Evolutionary conservation across 139 green algal genomes (phyloP), one percentile per base, ranked within the genome.

Genomic region (Tetraselmis striata): DNA sequence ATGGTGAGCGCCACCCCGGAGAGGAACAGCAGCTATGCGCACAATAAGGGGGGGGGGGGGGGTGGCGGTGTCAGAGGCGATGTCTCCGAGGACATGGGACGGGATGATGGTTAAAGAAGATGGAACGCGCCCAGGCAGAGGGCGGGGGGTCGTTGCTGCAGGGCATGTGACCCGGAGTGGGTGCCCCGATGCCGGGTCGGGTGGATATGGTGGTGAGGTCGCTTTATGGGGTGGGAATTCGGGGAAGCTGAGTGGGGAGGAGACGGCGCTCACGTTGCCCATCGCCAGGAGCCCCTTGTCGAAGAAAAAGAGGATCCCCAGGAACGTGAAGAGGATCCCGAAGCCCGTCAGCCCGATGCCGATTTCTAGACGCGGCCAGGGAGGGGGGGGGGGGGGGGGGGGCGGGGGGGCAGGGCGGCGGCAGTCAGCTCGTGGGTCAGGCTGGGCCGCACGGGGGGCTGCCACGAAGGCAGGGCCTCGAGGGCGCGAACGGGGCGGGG

Each of bases 321-420:
- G 87, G 24, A 98, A 86, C 1, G 91, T 92, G 87, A 99, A 99
- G 0, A 98, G 80, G 23, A 97, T 85, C 24, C 96, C 96, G 86
- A 98, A 96, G 27, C 85, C 93, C 5, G 95, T 99, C 1, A 99
- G 86, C 28, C 95, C 96, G 59, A 99, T 92, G 22, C 96, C 96
- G 58, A 99, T 98, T 84, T 99, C 96, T 99, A 93, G n/a, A n/a
- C n/a, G n/a, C n/a, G n/a, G n/a, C n/a, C n/a, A n/a, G 87, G 28
- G 2, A 27, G 32, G 11, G 5, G 25, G 25, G 25, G 5, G 2
- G 11, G 1, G 1, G 25, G 29, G 29, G 1, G 26, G 75, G 31
- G 18, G 31, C 32, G 27, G 23, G 28, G 2, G 2, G 30, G 32
- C 25, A 79, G 23, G 28, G 32, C 1, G 31, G 22, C n/a, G 29